Percentiles rank a stretch among this genome's conserved stretches.
phyloP scores from a whole-genome alignment of 805 yeast genomes.

The Barnettozyma salicaria region DNA sequence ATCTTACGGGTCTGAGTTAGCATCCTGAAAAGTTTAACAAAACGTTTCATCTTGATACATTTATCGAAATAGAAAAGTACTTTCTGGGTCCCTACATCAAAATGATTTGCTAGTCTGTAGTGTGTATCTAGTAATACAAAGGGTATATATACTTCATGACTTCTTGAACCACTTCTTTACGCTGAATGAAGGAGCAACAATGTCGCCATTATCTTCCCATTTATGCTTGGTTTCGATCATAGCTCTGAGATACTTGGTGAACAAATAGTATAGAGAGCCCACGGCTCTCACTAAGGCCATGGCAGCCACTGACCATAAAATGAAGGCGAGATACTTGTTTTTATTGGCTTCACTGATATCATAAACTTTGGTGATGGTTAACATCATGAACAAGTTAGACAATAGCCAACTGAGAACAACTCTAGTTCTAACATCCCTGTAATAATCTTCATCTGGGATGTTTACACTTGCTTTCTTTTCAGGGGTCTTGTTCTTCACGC shows the following conservation, averaged over 20 bases:
- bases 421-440: slow-evolving; percentile 88
- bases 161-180: slow-evolving; percentile 4
- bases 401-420: slow-evolving; percentile 96
- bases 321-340: slow-evolving; percentile 75
- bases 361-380: slow-evolving; percentile 84
- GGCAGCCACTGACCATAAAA: slow-evolving; percentile 88
- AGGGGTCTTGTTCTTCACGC: slow-evolving; percentile 52
- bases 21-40: too few species aligned
- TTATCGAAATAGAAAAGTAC: too few species aligned
- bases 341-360: slow-evolving; percentile 55
- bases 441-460: slow-evolving; percentile 67
- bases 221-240: slow-evolving; percentile 35
- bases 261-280: slow-evolving; percentile 72
- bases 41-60: too few species aligned
- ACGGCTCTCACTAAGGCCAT: slow-evolving; percentile 75
- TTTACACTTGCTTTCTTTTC: slow-evolving; percentile 33
- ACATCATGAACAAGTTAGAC: slow-evolving; percentile 69
- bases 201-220: slow-evolving; percentile 28
- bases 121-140: too few species aligned
- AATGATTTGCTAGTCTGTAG: too few species aligned
- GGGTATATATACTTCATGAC: not conserved
- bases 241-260: slow-evolving; percentile 33
- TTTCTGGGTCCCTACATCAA: too few species aligned
- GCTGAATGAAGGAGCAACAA: not conserved
- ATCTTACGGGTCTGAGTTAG: too few species aligned